Evolutionary conservation across 345 rosid species (phyloP).

Genomic region (Passiflora organensis): DNA sequence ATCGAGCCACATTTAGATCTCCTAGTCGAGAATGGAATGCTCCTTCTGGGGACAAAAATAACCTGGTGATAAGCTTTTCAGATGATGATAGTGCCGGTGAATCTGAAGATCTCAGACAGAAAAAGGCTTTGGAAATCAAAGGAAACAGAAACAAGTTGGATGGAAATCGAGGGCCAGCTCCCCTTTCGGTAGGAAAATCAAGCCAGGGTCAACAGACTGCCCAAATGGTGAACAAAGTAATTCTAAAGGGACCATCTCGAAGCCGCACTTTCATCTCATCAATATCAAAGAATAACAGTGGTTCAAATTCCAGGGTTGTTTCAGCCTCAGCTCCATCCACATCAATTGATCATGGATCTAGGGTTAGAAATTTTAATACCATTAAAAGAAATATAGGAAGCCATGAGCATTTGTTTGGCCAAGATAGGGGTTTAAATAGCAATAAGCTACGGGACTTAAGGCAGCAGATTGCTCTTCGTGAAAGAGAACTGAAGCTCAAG

Average conservation of each 20-base stretch:
- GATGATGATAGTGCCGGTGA: constrained; percentile 86
- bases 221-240: constrained; percentile 26
- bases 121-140: constrained; percentile 29
- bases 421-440: constrained; percentile 34
- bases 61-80: constrained; percentile 86
- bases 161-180: constrained; percentile 32
- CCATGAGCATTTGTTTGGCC: constrained; percentile 42
- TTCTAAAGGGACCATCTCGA: constrained; percentile 40
- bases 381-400: constrained; percentile 34
- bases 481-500: constrained; percentile 73
- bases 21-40: constrained; percentile 36
- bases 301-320: constrained; percentile 32
- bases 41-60: constrained; percentile 33
- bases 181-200: constrained; percentile 23
- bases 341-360: constrained; percentile 34
- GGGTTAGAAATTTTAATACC: constrained; percentile 28
- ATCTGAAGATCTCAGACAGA: constrained; percentile 39
- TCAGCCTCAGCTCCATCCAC: constrained; percentile 19
- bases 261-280: constrained; percentile 39
- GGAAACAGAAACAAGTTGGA: constrained; percentile 15
- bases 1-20: constrained; percentile 32
- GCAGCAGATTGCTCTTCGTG: constrained; percentile 90
- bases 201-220: constrained; percentile 31
- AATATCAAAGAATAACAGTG: constrained; percentile 30
- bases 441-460: constrained; percentile 67